A percentile compares a stretch with the other conserved stretches of the same genome.
phyloP scores from a whole-genome alignment of 495 filamentous ascomycete genomes.

The Aspergillus haitiensis region DNA sequence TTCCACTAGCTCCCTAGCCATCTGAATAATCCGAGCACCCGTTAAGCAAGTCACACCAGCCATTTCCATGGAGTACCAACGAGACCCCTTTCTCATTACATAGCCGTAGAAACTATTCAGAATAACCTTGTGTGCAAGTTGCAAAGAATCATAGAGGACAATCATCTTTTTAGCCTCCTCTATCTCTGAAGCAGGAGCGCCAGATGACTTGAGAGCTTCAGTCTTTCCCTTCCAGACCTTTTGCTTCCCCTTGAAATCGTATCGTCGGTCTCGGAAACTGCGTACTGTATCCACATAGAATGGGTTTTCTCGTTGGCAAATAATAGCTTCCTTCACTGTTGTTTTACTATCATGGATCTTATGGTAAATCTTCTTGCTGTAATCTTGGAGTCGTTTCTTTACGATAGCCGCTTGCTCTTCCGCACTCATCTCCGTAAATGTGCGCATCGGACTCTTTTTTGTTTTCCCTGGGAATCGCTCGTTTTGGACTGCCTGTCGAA shows the following conservation, averaged over 20 bases:
- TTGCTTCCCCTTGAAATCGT: constrained; percentile 97
- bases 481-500: constrained; percentile 86
- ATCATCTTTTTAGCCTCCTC: constrained; percentile 99
- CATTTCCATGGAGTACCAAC: constrained; percentile 99
- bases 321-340: constrained; percentile 92
- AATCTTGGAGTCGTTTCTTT: constrained; percentile 86
- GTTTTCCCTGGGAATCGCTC: constrained; percentile 80
- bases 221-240: constrained; percentile 99
- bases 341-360: constrained; percentile 96
- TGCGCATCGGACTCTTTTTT: constrained; percentile 66
- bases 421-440: constrained; percentile 74
- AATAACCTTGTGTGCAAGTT: constrained; percentile 98
- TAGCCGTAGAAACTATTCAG: constrained; percentile 99
- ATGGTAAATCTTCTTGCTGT: constrained; percentile 99
- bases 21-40: constrained; percentile 94
- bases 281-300: constrained; percentile 98
- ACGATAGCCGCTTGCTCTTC: constrained; percentile 83
- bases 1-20: constrained; percentile 93
- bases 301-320: constrained; percentile 97
- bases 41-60: constrained; percentile 97
- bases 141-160: constrained; percentile 89
- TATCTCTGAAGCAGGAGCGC: constrained; percentile 72
- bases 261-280: constrained; percentile 91
- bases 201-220: constrained; percentile 76
- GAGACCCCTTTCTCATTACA: constrained; percentile 97